These are phyloP conservation scores for Evansstolkia leycettana DNA, from an alignment of 495 filamentous ascomycete genomes.

Conservation along the genomic window DNA sequence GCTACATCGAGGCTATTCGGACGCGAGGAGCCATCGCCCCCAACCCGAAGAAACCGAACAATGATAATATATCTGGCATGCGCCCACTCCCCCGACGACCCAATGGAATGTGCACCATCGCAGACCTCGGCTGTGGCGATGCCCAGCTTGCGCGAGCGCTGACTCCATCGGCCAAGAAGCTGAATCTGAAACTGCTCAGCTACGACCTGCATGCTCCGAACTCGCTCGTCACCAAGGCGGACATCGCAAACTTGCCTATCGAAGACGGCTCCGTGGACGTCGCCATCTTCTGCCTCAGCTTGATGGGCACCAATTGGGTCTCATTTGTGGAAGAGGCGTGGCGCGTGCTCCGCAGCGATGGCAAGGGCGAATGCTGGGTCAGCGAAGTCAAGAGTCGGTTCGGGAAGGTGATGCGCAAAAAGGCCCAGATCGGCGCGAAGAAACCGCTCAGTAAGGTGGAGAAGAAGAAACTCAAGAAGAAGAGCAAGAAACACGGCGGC, in stretches of 20 bases:
- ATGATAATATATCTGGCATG: conserved; percentile 9
- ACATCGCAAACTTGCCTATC: conserved; percentile 74
- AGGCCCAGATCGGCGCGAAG: conserved; percentile 45
- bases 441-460: conserved; percentile 49
- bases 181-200: conserved; percentile 54
- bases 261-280: conserved; percentile 63
- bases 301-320: conserved; percentile 99
- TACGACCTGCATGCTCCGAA: conserved; percentile 55
- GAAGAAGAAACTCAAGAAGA: conserved; percentile 34
- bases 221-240: conserved; percentile 68
- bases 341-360: conserved; percentile 59
- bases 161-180: conserved; percentile 40
- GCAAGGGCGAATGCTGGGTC: conserved; percentile 92
- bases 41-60: conserved; percentile 23
- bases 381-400: conserved; percentile 94
- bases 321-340: conserved; percentile 93
- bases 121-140: conserved; percentile 76
- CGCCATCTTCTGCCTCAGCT: conserved; percentile 83
- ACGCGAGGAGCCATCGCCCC: conserved; percentile 33
- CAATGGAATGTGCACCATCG: conserved; percentile 59
- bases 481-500: conserved; percentile 7
- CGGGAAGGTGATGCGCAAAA: conserved; percentile 45
- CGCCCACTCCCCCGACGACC: conserved; percentile 35
- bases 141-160: conserved; percentile 53
- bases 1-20: conserved; percentile 58